Conservation (phyloP, 2,329 filamentous ascomycete species). For the Nectriaceae sp. region DNA sequence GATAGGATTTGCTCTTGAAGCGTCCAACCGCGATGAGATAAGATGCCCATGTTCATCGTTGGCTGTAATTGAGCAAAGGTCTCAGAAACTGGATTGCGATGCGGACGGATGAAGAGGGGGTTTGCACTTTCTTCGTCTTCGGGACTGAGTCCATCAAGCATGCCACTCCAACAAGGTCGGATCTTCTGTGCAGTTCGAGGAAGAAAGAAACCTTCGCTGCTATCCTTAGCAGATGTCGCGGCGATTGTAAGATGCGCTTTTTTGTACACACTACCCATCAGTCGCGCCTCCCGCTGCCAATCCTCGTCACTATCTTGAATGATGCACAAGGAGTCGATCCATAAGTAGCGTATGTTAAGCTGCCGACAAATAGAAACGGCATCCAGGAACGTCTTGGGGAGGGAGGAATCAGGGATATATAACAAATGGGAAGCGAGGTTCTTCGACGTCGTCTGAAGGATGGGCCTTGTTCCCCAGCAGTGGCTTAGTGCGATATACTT, state of each 20-base stretch:
- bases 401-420: neutral
- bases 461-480: conserved; percentile 4
- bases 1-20: neutral
- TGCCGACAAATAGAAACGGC: conserved; percentile 1
- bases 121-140: neutral
- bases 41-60: neutral
- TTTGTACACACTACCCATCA: conserved; percentile 6
- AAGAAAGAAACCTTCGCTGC: neutral
- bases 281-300: conserved; percentile 3
- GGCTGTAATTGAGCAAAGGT: neutral
- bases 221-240: neutral
- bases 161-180: neutral
- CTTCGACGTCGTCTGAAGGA: neutral
- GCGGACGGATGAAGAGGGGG: neutral
- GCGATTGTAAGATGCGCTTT: conserved; percentile 3
- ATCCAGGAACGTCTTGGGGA: conserved; percentile 7
- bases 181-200: neutral
- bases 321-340: conserved; percentile 19
- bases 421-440: neutral
- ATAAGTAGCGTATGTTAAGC: conserved; percentile 15
- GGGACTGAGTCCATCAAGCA: neutral
- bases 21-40: neutral
- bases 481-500: conserved; percentile 1
- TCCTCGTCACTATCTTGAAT: conserved; percentile 10
- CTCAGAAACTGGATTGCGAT: neutral